Percentiles rank a stretch among this genome's conserved stretches.
phyloP scores from a whole-genome alignment of 2,329 filamentous ascomycete species.

The Parastagonospora avenae region DNA sequence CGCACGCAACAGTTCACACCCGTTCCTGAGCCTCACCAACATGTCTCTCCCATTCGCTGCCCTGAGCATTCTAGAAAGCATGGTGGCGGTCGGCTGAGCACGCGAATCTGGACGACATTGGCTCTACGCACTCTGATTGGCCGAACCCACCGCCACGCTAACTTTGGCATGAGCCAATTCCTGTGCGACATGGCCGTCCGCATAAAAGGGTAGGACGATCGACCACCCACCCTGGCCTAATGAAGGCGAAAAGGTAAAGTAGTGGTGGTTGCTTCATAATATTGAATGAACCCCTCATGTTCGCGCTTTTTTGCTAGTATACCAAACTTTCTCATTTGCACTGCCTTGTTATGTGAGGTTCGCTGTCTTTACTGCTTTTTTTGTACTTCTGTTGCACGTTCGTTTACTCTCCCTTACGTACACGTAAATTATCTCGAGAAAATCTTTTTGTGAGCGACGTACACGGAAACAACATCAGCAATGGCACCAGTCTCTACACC shows the following conservation, averaged over 20 bases:
- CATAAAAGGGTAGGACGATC: constrained; percentile 5
- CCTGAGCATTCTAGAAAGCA: constrained; percentile 6
- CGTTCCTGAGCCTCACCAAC: not conserved
- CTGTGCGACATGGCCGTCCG: constrained; percentile 19
- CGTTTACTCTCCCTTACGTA: not conserved
- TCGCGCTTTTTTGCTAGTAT: not conserved
- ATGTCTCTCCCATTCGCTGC: not conserved
- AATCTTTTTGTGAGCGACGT: not conserved
- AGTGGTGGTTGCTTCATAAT: constrained; percentile 4
- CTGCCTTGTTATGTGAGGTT: not conserved
- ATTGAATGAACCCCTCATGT: constrained; percentile 6
- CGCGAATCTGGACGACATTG: constrained; percentile 2
- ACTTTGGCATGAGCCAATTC: constrained; percentile 24
- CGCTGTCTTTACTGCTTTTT: constrained; percentile 7
- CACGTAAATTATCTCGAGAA: not conserved
- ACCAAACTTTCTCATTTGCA: not conserved
- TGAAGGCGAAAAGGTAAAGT: constrained; percentile 4
- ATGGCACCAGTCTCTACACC: not conserved
- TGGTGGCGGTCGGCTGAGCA: constrained; percentile 16
- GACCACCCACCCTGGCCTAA: constrained; percentile 5
- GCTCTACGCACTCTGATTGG: constrained; percentile 15
- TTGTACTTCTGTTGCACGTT: not conserved
- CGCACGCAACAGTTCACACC: constrained; percentile 3
- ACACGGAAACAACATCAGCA: not conserved
- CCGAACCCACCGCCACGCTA: constrained; percentile 8